Evolutionary conservation across 2,329 filamentous ascomycete species (phyloP), one percentile per base, ranked within the genome.

Genomic region (Ophiostoma sp.): DNA sequence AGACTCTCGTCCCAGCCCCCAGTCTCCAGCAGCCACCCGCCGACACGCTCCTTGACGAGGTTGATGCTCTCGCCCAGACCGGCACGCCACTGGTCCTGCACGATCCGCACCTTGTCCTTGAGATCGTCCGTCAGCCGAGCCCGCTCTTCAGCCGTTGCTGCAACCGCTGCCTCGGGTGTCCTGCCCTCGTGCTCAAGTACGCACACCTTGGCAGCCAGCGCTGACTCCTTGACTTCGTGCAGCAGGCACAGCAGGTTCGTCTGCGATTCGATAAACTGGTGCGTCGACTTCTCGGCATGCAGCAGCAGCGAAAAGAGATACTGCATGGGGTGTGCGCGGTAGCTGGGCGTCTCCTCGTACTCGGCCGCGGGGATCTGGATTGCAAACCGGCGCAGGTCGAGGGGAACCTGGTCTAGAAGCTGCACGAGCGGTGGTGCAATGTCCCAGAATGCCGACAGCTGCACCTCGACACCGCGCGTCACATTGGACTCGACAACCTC

Each of bases 241-340:
- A 97, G 80, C 52, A 98, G 83, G 76, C 94, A 98, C 33, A 97
- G 84, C 44, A 97, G 83, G 76, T 97, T 97, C 39, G 89, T 94
- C 81, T 98, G 94, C 7, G 89, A 91, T 81, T 98, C 95, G 76
- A 98, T 97, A 80, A 97, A 98, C 78, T 98, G 95, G 76, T 97
- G 96, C 10, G 93, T 94, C 75, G 90, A 94, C 81, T 95, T 96
- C 78, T 96, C 92, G 0, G 93, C 90, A 76, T 98, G 94, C 6
- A 89, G 86, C 10, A 99, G 84, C 33, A 98, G 82, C 66, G 89
- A 90, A 78, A 93, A 95, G 0, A 99, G 85, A 78, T 99, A 98
- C 79, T 97, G 93, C 77, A 97, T 80, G 13, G 95, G 95, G 76
- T 93, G 92, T 1, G 87, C 82, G 73, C 86, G 85, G 78, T 97